A percentile compares a stretch with the other conserved stretches of the same genome.
These are phyloP conservation scores for Saccharomycopsis crataegensis DNA, from an alignment of 1,139 yeast genomes.

Conservation along the genomic window DNA sequence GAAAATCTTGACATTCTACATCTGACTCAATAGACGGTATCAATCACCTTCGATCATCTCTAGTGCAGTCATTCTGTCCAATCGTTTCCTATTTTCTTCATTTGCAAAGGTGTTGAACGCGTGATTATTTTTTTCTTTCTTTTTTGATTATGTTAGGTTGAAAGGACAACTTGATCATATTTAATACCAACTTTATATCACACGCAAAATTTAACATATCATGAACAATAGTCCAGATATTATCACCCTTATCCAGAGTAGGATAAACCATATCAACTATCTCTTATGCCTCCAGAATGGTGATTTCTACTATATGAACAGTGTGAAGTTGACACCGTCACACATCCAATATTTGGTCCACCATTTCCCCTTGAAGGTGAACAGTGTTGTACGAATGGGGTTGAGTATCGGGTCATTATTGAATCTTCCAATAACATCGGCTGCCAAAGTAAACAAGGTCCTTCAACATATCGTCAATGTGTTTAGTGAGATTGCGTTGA, in stretches of 20 bases:
- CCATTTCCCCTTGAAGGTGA: slow-evolving; percentile 6
- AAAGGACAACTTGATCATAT: no score
- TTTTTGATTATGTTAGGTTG: no score
- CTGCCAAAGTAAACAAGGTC: background rate
- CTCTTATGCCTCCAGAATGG: background rate
- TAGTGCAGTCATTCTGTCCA: no score
- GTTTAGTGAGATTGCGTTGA: background rate
- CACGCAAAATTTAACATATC: no score
- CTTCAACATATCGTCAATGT: background rate
- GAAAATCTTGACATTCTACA: no score
- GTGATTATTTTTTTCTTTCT: no score
- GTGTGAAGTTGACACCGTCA: background rate
- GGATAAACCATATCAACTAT: slow-evolving; percentile 2
- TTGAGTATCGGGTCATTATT: slow-evolving; percentile 11
- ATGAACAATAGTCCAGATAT: background rate
- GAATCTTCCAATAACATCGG: slow-evolving; percentile 1
- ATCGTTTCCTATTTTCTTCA: no score
- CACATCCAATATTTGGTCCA: slow-evolving; percentile 2
- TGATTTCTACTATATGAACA: slow-evolving; percentile 12
- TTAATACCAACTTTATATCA: no score
- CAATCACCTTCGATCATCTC: no score
- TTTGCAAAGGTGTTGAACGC: no score
- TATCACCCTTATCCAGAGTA: background rate
- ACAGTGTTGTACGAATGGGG: slow-evolving; percentile 3
- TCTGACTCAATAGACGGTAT: no score